Base-by-base conservation (phyloP, 2,329 filamentous ascomycete genomes). In the Cryphonectria carpinicola region DNA sequence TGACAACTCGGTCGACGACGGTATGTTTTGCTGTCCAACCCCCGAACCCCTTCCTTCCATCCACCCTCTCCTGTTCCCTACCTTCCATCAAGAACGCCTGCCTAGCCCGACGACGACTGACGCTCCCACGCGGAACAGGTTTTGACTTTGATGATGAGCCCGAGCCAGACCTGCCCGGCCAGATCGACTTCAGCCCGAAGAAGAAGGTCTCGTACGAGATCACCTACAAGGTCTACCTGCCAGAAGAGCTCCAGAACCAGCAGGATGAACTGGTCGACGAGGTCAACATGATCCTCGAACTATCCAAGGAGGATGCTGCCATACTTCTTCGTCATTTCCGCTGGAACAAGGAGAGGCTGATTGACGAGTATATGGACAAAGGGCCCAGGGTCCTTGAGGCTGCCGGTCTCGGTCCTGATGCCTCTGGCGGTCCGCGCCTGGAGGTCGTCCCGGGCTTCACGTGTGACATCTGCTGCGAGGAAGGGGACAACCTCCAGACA, bases 381-480 rank as follows among this genome's bases (percentile, higher is more conserved):
- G 90, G 92, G 4, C 89, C 92, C 71, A 89, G 92, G 77, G 89
- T 96, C 2, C 84, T 98, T 46, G 94, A 97, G 76, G 90, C 90
- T 72, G 95, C 95, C 19, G 96, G 96, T 0, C 83, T 99, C 41
- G 92, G 91, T 49, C 87, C 90, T 68, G 89, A 85, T 72, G 85
- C 88, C n/a, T 82, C 83, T 1, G 83, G 83, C 14, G 85, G 87
- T 14, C 92, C 93, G 1, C 90, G 88, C 77, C 86, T 97, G 4
- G 88, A 95, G 78, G 83, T 85, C 22, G 83, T 95, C 25, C 85
- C 89, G 19, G 94, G 90, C 11, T 99, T 99, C 80, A 85, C 88
- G 76, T 99, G 96, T 82, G 94, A 97, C 73, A 99, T 99, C 74
- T 99, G 96, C 83, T 98, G 93, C 80, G 95, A 98, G 77, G 96